Percentiles rank a stretch among this genome's conserved stretches.
These are phyloP conservation scores for Tricholoma sp. DNA, from an alignment of 768 basidiomycete species.

Conservation along the genomic window DNA sequence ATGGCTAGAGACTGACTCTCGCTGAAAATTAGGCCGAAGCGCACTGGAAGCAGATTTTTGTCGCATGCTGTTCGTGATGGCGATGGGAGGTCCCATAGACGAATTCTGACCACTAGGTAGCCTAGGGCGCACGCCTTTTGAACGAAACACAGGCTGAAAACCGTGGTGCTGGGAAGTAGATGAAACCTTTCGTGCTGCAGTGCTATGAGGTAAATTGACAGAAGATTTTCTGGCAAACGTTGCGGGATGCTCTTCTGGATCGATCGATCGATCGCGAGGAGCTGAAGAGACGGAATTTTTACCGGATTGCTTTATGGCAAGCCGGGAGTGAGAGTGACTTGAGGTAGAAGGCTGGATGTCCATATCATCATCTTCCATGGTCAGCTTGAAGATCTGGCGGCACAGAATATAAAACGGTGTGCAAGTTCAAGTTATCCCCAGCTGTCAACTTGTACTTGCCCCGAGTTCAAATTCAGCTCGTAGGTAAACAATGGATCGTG, in stretches of 20 bases:
- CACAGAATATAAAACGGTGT: too few relatives aligned
- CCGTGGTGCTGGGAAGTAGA: not conserved
- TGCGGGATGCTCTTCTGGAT: slow-evolving; percentile 1
- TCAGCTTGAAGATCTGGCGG: too few relatives aligned
- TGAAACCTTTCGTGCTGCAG: slow-evolving; percentile 1
- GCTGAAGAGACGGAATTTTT: not conserved
- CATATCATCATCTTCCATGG: not conserved
- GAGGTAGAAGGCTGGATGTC: not conserved
- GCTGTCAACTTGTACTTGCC: too few relatives aligned
- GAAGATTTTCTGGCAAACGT: slow-evolving; percentile 9
- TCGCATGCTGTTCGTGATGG: not conserved
- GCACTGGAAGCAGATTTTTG: not conserved
- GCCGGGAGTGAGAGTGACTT: not conserved
- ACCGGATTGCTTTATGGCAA: not conserved
- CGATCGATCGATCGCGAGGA: slow-evolving; percentile 7
- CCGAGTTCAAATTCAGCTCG: too few relatives aligned
- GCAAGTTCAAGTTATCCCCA: too few relatives aligned
- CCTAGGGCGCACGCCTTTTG: slow-evolving; percentile 1
- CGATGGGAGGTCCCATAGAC: not conserved
- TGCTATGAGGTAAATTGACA: not conserved
- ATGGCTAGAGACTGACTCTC: not conserved
- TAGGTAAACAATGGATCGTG: too few relatives aligned
- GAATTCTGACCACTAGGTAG: not conserved
- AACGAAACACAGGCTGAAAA: not conserved
- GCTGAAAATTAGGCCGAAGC: not conserved